Evolutionary conservation across 805 yeast species (phyloP).

Genomic region (Maudiozyma barnettii): DNA sequence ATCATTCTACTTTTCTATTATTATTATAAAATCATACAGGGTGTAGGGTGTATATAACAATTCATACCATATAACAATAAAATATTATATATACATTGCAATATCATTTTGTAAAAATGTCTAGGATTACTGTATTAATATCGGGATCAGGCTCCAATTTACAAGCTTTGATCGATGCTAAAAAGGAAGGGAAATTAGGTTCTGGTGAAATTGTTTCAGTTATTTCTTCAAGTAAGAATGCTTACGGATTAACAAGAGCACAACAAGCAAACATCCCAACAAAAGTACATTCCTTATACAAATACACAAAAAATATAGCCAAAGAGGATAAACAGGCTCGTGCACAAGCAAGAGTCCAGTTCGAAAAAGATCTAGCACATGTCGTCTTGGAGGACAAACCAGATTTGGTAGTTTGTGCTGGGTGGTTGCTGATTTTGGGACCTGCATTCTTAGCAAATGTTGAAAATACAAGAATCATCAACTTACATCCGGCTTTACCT

Average conservation of each 20-base stretch:
- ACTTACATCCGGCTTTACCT: constrained; percentile 94
- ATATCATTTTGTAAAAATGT: not conserved
- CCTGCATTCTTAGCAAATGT: constrained; percentile 64
- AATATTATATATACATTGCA: too few species aligned
- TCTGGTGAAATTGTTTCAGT: constrained; percentile 61
- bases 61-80: too few species aligned
- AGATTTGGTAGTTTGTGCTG: constrained; percentile 90
- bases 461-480: constrained; percentile 64
- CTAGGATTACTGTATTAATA: constrained; percentile 54
- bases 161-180: constrained; percentile 85
- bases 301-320: constrained; percentile 65
- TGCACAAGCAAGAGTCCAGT: constrained; percentile 50
- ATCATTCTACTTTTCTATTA: too few species aligned
- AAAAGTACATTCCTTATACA: constrained; percentile 56
- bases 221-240: constrained; percentile 75
- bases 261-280: constrained; percentile 59
- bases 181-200: constrained; percentile 28
- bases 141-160: constrained; percentile 95
- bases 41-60: too few species aligned
- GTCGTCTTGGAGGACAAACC: constrained; percentile 58
- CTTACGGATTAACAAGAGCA: constrained; percentile 83
- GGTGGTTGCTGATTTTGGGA: constrained; percentile 93
- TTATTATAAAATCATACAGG: too few species aligned
- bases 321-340: constrained; percentile 57
- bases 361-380: constrained; percentile 71